phyloP scores from a whole-genome alignment of 257 asterid species.

The Echites panduratus region DNA sequence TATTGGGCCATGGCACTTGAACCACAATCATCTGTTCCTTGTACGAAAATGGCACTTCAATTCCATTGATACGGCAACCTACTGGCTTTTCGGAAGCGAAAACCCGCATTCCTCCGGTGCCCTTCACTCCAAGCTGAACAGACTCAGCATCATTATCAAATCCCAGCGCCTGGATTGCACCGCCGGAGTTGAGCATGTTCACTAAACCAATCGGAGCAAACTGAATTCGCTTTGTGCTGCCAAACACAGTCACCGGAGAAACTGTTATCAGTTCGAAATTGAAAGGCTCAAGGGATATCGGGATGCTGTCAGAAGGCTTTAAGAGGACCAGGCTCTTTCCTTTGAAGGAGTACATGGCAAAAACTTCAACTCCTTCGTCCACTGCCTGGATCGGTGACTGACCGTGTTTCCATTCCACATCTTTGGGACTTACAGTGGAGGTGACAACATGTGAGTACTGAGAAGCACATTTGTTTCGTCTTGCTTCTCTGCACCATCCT shows the following conservation, averaged over 20 bases:
- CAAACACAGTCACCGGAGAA: conserved; percentile 22
- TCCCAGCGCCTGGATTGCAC: conserved; percentile 9
- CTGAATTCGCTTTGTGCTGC: conserved; percentile 15
- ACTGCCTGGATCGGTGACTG: conserved; percentile 12
- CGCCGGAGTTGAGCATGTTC: conserved; percentile 42
- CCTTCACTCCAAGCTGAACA: conserved; percentile 50
- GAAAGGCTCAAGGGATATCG: conserved; percentile 27
- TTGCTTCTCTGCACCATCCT: conserved; percentile 72
- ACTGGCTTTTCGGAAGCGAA: conserved; percentile 56
- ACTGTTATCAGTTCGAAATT: conserved; percentile 32
- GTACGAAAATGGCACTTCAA: conserved; percentile 35
- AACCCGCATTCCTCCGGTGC: conserved; percentile 67
- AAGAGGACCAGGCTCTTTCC: conserved; percentile 28
- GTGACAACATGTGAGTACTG: conserved; percentile 54
- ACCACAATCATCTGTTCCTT: conserved; percentile 39
- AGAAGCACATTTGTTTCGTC: conserved; percentile 71
- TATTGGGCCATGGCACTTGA: conserved; percentile 54
- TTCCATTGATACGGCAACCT: conserved; percentile 42
- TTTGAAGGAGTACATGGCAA: conserved; percentile 30
- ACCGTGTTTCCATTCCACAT: conserved; percentile 47
- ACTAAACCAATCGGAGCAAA: conserved; percentile 41
- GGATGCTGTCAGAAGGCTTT: conserved; percentile 18
- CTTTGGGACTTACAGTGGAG: conserved; percentile 49
- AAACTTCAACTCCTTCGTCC: conserved; percentile 17
- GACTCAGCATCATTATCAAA: conserved; percentile 17